Evolutionary conservation across 208 protist species (phyloP).

Genomic region (Naegleria lovaniensis): DNA sequence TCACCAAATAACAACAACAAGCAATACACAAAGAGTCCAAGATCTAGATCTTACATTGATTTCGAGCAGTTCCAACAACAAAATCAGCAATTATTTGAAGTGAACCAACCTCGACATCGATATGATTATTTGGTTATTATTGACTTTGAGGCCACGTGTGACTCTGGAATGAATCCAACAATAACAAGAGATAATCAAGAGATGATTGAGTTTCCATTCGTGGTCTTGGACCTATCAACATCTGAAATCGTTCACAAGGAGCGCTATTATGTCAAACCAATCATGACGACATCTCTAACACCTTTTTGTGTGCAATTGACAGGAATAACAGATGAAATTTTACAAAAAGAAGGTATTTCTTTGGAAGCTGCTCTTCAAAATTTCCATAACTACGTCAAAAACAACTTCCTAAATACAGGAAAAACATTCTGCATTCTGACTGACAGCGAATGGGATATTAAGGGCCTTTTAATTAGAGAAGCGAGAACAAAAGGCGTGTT

Average conservation of each 20-base stretch:
- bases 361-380: not conserved
- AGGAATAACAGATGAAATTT: conserved; percentile 78
- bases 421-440: not conserved
- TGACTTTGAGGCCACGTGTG: conserved; percentile 80
- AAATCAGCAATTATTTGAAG: not conserved
- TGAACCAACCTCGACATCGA: not conserved
- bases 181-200: conserved; percentile 67
- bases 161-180: conserved; percentile 48
- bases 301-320: conserved; percentile 85
- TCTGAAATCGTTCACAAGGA: not conserved
- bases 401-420: not conserved
- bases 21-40: not conserved
- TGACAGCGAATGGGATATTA: conserved; percentile 16
- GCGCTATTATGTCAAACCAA: conserved; percentile 70
- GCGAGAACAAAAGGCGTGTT: not conserved
- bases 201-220: conserved; percentile 91
- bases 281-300: conserved; percentile 60
- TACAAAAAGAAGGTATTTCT: not conserved
- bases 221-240: conserved; percentile 59
- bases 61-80: not conserved
- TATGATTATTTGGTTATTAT: conserved; percentile 73
- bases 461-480: not conserved
- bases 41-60: not conserved
- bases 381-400: not conserved
- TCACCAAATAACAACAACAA: not conserved